phyloP scores from a whole-genome alignment of 305 asterid genomes.

The Solanum hybrid region DNA sequence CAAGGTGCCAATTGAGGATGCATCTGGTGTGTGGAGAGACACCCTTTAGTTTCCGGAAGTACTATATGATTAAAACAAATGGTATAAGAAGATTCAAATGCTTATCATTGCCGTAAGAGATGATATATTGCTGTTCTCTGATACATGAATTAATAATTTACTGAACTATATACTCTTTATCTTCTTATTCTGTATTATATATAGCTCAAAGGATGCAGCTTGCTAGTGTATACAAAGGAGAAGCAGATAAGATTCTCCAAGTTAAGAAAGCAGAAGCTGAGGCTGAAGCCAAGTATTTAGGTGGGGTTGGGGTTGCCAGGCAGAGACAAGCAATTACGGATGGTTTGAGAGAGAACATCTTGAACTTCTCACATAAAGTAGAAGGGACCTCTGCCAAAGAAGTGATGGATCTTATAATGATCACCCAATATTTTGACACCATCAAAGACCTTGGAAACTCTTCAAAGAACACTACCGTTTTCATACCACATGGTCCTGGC shows the following conservation, averaged over 20 bases:
- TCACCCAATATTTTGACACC: no score
- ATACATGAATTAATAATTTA: background rate
- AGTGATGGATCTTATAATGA: no score
- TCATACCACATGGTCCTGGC: no score
- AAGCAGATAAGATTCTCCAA: constrained; percentile 81
- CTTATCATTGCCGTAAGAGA: background rate
- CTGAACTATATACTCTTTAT: background rate
- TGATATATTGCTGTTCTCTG: background rate
- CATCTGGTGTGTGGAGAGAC: background rate
- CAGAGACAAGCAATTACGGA: constrained; percentile 97
- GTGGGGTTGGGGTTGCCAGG: constrained; percentile 94
- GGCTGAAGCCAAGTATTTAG: constrained; percentile 94
- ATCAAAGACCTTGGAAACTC: no score
- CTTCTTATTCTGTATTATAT: background rate
- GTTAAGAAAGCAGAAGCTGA: constrained; percentile 94
- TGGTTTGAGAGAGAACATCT: constrained; percentile 81
- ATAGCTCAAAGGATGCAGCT: constrained; percentile 96
- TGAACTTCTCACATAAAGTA: constrained; percentile 78
- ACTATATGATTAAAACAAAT: background rate
- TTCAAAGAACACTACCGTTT: no score
- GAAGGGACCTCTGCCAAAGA: constrained; percentile 87
- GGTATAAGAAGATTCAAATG: background rate
- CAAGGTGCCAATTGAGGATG: background rate
- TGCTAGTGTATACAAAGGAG: constrained; percentile 96
- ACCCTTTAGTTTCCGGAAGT: background rate